Percentiles rank a stretch among this genome's conserved stretches.
Conservation (phyloP, 306 rosid species). For the Begonia masoniana region DNA sequence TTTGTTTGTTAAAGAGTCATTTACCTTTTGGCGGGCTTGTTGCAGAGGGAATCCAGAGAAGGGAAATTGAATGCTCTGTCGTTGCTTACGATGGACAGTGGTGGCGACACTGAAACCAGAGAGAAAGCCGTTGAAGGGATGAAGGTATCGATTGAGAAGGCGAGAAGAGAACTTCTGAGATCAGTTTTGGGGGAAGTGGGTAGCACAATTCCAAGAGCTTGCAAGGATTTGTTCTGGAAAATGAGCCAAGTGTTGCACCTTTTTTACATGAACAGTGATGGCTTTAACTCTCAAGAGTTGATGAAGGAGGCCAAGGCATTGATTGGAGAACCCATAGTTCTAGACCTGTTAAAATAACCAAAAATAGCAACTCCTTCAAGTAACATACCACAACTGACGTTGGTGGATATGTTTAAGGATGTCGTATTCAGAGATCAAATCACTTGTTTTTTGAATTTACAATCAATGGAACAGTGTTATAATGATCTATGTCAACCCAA, state of each 20-base stretch:
- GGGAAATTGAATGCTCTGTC: conserved; percentile 62
- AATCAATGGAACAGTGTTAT: too few species aligned
- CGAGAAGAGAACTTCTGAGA: conserved; percentile 50
- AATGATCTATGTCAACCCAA: too few species aligned
- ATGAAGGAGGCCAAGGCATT: conserved; percentile 34
- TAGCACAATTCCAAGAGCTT: conserved; percentile 55
- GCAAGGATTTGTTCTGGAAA: conserved; percentile 84
- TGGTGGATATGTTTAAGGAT: too few species aligned
- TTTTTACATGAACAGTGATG: conserved; percentile 67
- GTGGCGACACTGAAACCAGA: conserved; percentile 14
- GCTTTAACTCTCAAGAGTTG: conserved; percentile 52
- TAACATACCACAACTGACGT: too few species aligned
- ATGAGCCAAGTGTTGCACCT: conserved; percentile 46
- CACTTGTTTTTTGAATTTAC: too few species aligned
- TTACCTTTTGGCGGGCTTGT: not conserved
- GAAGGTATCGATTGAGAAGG: conserved; percentile 16
- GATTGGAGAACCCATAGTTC: conserved; percentile 38
- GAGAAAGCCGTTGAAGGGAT: conserved; percentile 36
- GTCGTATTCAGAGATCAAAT: too few species aligned
- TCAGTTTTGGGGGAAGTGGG: conserved; percentile 49
- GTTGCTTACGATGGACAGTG: conserved; percentile 24
- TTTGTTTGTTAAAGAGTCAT: not conserved
- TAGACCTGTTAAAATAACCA: not conserved
- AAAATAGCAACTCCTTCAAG: too few species aligned
- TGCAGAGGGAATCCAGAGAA: conserved; percentile 68